Evolutionary conservation across 1,284 basidiomycete genomes (phyloP).

Genomic region (Tetrapyrgos nigripes): DNA sequence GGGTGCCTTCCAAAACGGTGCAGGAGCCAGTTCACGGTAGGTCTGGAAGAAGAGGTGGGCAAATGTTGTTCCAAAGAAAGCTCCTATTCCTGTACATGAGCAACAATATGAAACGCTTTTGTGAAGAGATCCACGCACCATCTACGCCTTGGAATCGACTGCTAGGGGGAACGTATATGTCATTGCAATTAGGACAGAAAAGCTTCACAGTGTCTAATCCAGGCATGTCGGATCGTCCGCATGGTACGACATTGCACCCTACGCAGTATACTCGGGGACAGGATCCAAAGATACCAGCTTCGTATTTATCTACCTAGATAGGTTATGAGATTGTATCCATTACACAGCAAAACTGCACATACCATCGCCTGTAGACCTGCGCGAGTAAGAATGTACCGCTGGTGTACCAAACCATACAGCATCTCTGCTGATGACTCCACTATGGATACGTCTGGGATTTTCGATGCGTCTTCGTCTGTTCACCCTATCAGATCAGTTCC

Average conservation of each 20-base stretch:
- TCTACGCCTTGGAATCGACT: conserved; percentile 97
- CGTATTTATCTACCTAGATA: conserved; percentile 94
- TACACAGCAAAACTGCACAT: conserved; percentile 31
- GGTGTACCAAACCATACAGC: conserved; percentile 97
- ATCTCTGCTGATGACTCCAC: conserved; percentile 98
- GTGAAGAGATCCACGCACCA: too few species aligned
- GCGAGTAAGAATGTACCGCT: conserved; percentile 95
- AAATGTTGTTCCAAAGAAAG: conserved; percentile 99
- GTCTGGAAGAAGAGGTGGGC: conserved; percentile 98
- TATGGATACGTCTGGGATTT: conserved; percentile 95
- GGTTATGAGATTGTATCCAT: conserved; percentile 20
- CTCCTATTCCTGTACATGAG: conserved; percentile 62
- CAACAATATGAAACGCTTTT: too few species aligned
- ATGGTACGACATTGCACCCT: conserved; percentile 90
- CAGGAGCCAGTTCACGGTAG: conserved; percentile 89
- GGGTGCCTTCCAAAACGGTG: conserved; percentile 82
- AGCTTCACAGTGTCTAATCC: conserved; percentile 99
- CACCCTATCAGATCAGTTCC: not conserved
- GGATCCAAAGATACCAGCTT: conserved; percentile 89
- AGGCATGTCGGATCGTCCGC: conserved; percentile 94
- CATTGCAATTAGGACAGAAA: conserved; percentile 98
- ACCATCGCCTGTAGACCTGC: conserved; percentile 97
- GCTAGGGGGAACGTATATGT: conserved; percentile 95
- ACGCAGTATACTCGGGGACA: conserved; percentile 97
- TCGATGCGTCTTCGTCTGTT: conserved; percentile 90